Evolutionary conservation across 208 protist genomes (phyloP), one percentile per base, ranked within the genome.

Genomic region (Crithidia mellificae): DNA sequence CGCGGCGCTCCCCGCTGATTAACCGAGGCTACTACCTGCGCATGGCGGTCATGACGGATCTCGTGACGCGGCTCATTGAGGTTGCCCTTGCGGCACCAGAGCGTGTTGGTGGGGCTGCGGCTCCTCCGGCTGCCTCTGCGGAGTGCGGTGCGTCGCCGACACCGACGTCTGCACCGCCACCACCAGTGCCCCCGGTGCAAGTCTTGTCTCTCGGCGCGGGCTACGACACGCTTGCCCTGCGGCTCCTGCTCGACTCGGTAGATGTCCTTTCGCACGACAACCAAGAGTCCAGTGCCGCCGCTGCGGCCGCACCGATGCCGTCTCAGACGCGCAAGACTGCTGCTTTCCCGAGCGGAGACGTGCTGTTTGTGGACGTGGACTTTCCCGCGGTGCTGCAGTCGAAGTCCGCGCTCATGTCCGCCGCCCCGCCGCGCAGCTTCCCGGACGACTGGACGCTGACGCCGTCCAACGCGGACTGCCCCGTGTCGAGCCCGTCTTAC

Each of bases 1-100:
- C 90, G 22, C 81, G 86, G 1, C 88, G 92, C 19, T 92, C 92
- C 0, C 88, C 92, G 24, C 78, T 97, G 1, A 92, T 97, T 67
- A 97, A 97, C 74, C 82, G 92, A 6, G 90, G 89, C 34, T 97
- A 97, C 68, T 92, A 94, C 68, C 68, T 95, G 25, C 83, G 92
- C 59, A 94, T 97, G 86, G 59, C 79, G 2, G 81, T 88, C 12
- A 94, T 96, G 61, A 86, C 84, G 11, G 86, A 93, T 46, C 46
- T 95, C 11, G 67, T 96, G 19, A 63, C 75, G 14, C 46, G 57
- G 12, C 71, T 78, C 14, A 75, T 92, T 38, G 63, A 66, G 9
- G 49, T 30, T 7, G 77, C 47, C 20, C 34, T 77, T 2, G 9
- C 39, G 0, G 39, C 59, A 38, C 58, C 63, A 15, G 63, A 71